A percentile compares a stretch with the other conserved stretches of the same genome.
Evolutionary conservation across 495 filamentous ascomycete genomes (phyloP).

Genomic region (Hyaloscypha variabilis): DNA sequence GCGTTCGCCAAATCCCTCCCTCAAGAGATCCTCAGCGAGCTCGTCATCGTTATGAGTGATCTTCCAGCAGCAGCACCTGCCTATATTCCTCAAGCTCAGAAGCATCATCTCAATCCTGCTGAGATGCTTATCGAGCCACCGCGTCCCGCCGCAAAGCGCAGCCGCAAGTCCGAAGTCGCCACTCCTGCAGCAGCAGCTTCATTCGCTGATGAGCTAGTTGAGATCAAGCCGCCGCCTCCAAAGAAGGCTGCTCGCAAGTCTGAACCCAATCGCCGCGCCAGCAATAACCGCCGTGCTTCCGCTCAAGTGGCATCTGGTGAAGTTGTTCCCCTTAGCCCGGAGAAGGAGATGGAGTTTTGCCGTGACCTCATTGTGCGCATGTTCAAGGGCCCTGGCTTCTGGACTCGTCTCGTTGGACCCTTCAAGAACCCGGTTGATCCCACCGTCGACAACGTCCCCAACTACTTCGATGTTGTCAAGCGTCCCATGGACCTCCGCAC

Average conservation of each 20-base stretch:
- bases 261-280: constrained; percentile 20
- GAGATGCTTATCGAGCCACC: constrained; percentile 15
- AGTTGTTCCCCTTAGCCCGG: constrained; percentile 34
- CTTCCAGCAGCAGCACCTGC: constrained; percentile 27
- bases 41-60: constrained; percentile 58
- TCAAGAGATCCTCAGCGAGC: constrained; percentile 55
- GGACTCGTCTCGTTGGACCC: constrained; percentile 61
- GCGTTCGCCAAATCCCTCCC: constrained; percentile 56
- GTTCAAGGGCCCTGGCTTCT: constrained; percentile 57
- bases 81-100: constrained; percentile 29
- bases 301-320: constrained; percentile 28
- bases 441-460: constrained; percentile 88
- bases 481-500: constrained; percentile 93
- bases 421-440: constrained; percentile 90
- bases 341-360: constrained; percentile 54
- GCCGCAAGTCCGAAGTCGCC: constrained; percentile 36
- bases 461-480: constrained; percentile 92
- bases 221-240: constrained; percentile 25
- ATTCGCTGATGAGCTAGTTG: constrained; percentile 30
- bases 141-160: constrained; percentile 23
- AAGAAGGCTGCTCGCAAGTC: constrained; percentile 42
- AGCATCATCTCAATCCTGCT: constrained; percentile 26
- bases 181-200: constrained; percentile 27
- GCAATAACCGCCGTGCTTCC: background rate
- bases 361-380: constrained; percentile 53